Conservation (phyloP, 139 green algal species). For the Closterium sp. region DNA sequence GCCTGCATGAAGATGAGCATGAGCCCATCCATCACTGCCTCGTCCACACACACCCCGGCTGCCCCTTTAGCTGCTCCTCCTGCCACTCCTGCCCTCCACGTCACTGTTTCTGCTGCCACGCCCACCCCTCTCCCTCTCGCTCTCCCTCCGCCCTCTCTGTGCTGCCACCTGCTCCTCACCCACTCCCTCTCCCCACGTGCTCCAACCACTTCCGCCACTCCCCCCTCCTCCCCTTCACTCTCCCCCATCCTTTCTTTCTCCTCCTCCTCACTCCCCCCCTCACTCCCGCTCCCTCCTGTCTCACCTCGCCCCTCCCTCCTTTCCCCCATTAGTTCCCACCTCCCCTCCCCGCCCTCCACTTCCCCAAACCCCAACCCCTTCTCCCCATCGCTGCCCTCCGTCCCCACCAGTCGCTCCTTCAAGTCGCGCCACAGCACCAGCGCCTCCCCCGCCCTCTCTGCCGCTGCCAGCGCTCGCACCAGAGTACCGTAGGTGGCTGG, state of each 20-base stretch:
- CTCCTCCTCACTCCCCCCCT: not conserved
- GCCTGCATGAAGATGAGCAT: slow-evolving; percentile 12
- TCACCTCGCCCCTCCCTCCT: no score
- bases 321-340: no score
- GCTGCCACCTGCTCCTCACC: not conserved
- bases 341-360: no score
- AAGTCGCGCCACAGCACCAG: slow-evolving; percentile 41
- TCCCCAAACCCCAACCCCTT: no score
- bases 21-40: slow-evolving; percentile 12
- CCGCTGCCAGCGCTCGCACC: not conserved
- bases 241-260: no score
- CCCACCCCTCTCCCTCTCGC: not conserved
- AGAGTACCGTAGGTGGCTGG: no score
- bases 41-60: slow-evolving; percentile 1
- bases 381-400: not conserved
- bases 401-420: not conserved
- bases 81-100: not conserved
- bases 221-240: not conserved
- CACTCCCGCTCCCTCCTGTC: no score
- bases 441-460: slow-evolving; percentile 20
- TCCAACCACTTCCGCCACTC: not conserved
- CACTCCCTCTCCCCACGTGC: not conserved
- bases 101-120: not conserved
- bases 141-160: not conserved
- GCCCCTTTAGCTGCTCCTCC: not conserved